Evolutionary conservation across 257 asterid species (phyloP), one percentile per base, ranked within the genome.

Genomic region (Capsicum pubescens): DNA sequence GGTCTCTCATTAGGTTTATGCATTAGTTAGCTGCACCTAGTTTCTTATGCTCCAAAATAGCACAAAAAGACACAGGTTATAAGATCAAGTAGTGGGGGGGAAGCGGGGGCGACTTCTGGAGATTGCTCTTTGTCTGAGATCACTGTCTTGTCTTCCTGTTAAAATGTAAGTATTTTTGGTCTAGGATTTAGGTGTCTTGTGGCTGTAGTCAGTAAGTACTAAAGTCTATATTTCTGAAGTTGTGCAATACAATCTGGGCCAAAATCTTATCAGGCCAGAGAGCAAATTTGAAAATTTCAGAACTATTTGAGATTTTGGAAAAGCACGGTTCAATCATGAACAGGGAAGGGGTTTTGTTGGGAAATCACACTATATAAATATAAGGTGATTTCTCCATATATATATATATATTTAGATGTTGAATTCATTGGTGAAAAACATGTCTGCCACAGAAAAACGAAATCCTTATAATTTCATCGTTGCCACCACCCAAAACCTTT

Each of bases 1-100:
- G 69, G 39, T 61, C 39, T 61, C 69, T 61, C 69, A 61, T 9
- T 61, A 61, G 69, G 69, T 63, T 63, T 63, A 68, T 68, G 7
- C 76, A 15, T 8, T 68, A 36, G 5, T 35, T 36, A 14, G 76
- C 52, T 35, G 52, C 76, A 67, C 52, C 52, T 35, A 36, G 46
- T 64, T 70, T 70, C 16, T 44, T 70, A 44, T 44, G 54, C 56
- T 16, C 56, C 79, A 70, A 70, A 70, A 36, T 16, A 39, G 32
- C 14, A 8, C 32, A 8, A 17, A 42, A 42, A 16, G 26, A 17
- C 32, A 59, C 54, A 16, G 14, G 7, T 68, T 39, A 8, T 16
- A 68, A 36, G 76, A 39, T 54, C 68, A 61, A 61, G 68, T 61
- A 19, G 78, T 17, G 78, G 19, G 32, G 32, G 32, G 32, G 32